Percentiles rank a stretch among this genome's conserved stretches.
These are phyloP conservation scores for Amaranthus hypochondriacus DNA, from an alignment of 148 eudicot genomes.

Conservation along the genomic window DNA sequence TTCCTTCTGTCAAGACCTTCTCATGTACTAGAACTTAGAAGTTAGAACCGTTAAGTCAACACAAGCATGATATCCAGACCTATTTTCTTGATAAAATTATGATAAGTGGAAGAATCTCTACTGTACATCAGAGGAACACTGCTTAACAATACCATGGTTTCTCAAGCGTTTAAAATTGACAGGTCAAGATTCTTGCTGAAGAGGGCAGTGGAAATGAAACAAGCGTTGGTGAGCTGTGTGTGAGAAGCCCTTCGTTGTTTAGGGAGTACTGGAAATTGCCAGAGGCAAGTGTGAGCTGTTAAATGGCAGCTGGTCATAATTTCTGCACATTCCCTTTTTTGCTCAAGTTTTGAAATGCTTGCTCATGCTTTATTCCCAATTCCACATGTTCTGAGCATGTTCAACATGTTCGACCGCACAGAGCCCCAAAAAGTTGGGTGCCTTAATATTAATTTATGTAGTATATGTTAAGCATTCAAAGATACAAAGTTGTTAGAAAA, in stretches of 20 bases:
- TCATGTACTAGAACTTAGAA: neutral
- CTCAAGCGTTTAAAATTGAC: slow-evolving; percentile 12
- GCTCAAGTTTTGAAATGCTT: neutral
- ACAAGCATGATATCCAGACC: neutral
- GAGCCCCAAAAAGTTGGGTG: too few relatives aligned
- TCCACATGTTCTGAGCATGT: too few relatives aligned
- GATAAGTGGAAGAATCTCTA: neutral
- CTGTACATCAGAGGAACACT: slow-evolving; percentile 1
- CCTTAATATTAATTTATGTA: too few relatives aligned
- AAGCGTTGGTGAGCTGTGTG: slow-evolving; percentile 85
- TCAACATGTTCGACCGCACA: too few relatives aligned
- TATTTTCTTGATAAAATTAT: neutral
- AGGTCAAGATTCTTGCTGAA: slow-evolving; percentile 82
- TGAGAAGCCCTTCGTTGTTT: slow-evolving; percentile 87
- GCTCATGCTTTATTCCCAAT: neutral
- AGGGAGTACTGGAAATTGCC: slow-evolving; percentile 95
- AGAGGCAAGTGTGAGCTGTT: slow-evolving; percentile 43
- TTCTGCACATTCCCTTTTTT: slow-evolving; percentile 7
- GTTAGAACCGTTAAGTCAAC: neutral
- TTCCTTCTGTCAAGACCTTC: slow-evolving; percentile 1
- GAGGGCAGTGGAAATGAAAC: slow-evolving; percentile 46
- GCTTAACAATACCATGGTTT: neutral
- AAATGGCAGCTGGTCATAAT: neutral
- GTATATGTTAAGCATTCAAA: too few relatives aligned
- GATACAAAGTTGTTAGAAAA: too few relatives aligned